Evolutionary conservation across 257 asterid genomes (phyloP), one percentile per base, ranked within the genome.

Genomic region (Lycium barbarum): DNA sequence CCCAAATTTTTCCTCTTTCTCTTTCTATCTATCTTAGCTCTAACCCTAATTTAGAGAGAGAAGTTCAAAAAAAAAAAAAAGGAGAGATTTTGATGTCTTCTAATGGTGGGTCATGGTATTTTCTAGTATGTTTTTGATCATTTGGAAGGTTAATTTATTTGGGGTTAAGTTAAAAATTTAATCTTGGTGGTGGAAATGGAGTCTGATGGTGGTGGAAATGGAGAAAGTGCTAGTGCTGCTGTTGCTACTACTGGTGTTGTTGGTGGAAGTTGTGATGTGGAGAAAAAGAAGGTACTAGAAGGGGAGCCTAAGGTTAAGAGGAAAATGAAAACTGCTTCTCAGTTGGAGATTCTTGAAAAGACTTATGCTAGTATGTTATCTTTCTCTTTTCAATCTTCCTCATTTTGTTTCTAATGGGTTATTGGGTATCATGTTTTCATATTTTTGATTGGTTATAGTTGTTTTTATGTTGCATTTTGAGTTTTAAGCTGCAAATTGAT

Each of bases 321-420:
- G 85, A 91, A 91, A 89, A 94, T 94, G 97, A 95, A 94, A 91
- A 95, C 99, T 72, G 93, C 98, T 85, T 89, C 92, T 66, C 98
- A 94, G 93, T 88, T 93, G 90, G 95, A 95, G 87, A 84, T 90
- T 84, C 98, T 95, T 18, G 98, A 95, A 86, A 92, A 90, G 85
- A 91, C 97, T 66, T 94, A 95, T 90, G 93, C 97, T 36, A 51
- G 99, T 94, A 74, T 83, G 97, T 91, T 80, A 12, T 11, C 22
- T 79, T 73, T 76, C 17, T 45, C n/a, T 26, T 65, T 8, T 54
- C 20, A 61, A 7, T 81, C 66, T 40, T 55, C 33, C 33, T 26
- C 9, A 2, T 71, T 36, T 71, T 9, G 7, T 7, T 17, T 58
- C 17, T 35, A 71, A 71, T 71, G 26, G 79, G 1, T 67, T 57